These are phyloP conservation scores for Diaporthe caulivora DNA, from an alignment of 2,329 filamentous ascomycete species.

Conservation along the genomic window DNA sequence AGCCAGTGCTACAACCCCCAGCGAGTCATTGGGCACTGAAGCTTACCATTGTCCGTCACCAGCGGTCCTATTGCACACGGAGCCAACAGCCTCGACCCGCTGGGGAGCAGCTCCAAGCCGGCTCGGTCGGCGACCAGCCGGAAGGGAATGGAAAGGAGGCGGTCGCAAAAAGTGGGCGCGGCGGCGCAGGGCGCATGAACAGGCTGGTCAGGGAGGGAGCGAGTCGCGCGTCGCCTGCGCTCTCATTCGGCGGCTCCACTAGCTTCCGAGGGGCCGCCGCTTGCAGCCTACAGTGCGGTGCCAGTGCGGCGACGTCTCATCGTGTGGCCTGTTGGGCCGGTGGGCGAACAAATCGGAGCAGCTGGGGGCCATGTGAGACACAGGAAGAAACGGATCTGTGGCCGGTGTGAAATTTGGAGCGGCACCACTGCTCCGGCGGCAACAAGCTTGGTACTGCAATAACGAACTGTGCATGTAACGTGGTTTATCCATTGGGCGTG, in stretches of 20 bases:
- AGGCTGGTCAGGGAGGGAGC: slow-evolving; percentile 22
- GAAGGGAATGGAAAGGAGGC: slow-evolving; percentile 26
- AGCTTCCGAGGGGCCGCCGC: slow-evolving; percentile 21
- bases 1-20: background rate
- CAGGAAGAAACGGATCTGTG: slow-evolving; percentile 29
- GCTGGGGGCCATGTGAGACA: slow-evolving; percentile 22
- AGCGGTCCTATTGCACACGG: background rate
- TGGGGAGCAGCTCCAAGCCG: slow-evolving; percentile 1
- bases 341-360: slow-evolving; percentile 27
- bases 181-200: slow-evolving; percentile 26
- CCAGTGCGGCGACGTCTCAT: slow-evolving; percentile 32
- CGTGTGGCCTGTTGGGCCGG: slow-evolving; percentile 18
- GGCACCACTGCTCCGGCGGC: slow-evolving; percentile 21
- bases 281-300: slow-evolving; percentile 27
- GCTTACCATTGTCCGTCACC: background rate
- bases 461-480: slow-evolving; percentile 15
- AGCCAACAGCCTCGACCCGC: background rate
- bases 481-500: slow-evolving; percentile 4
- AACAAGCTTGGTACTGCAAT: slow-evolving; percentile 26
- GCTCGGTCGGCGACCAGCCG: slow-evolving; percentile 28
- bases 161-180: slow-evolving; percentile 28
- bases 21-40: background rate
- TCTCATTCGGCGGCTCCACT: slow-evolving; percentile 27
- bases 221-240: slow-evolving; percentile 23
- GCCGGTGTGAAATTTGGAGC: slow-evolving; percentile 31